Base-by-base conservation (phyloP, 345 rosid genomes). In the Raphanus raphanistrum region DNA sequence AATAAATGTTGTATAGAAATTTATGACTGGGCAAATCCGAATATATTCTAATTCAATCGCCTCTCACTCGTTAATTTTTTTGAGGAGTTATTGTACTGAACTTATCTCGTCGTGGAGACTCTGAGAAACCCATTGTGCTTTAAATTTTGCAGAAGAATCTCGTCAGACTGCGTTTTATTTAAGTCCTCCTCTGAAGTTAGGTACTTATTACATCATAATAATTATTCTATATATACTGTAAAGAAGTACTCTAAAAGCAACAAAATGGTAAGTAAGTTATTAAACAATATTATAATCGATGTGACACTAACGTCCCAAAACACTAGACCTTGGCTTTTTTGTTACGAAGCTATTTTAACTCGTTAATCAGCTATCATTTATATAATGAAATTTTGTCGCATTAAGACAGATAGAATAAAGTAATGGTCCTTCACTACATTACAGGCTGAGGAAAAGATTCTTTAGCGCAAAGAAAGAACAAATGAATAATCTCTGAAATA, bases 91-190 rank as follows among this genome's bases (percentile, higher is more conserved):
- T 11, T 29, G 43, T 26, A 38, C 36, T 15, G 55, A 38, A 21
- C n/a, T 66, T 16, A 60, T 36, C 68, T 68, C 73, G 21, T 48
- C 54, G 68, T 6, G 33, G 74, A 69, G 63, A 69, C 69, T 43
- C n/a, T 11, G 55, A 36, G 28, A 75, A 75, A 31, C 61, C 68
- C 31, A 62, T 21, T 36, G 69, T 61, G 80, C 70, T 69, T 69
- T 68, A 33, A 52, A 70, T 31, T 45, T 76, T 76, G 58, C 64
- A 62, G 75, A 62, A 70, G 74, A 76, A 70, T 70, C 74, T 76
- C 54, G 69, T 62, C 70, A 69, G 64, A 41, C 59, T 76, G 73
- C 28, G 29, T 43, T 38, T 54, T 36, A 35, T 15, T 62, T n/a
- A 62, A 38, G 12, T 36, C 6, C 6, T 38, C 54, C 57, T 66